Evolutionary conservation across 768 basidiomycete species (phyloP).

Genomic region (Amanita jacksonii): DNA sequence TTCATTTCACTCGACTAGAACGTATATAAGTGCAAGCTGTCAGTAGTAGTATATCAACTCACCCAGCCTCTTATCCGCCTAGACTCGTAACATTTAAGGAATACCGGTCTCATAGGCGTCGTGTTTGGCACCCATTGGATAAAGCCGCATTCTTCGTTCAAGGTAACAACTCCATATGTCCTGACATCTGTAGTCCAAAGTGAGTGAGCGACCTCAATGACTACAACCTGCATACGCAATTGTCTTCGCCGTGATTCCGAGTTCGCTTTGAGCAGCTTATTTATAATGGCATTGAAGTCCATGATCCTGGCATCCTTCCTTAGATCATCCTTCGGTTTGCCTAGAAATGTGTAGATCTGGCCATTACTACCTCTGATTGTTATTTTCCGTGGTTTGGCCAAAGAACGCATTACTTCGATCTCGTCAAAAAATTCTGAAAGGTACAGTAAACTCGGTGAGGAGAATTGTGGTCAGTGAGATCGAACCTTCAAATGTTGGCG

Average conservation of each 20-base stretch:
- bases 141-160: conserved; percentile 95
- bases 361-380: conserved; percentile 79
- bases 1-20: conserved; percentile 37
- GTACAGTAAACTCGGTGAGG: background rate
- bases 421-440: conserved; percentile 60
- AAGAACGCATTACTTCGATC: conserved; percentile 83
- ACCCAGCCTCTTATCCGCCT: conserved; percentile 33
- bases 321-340: conserved; percentile 95
- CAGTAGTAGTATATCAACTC: conserved; percentile 8
- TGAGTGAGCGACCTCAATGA: background rate
- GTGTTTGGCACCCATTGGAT: conserved; percentile 99
- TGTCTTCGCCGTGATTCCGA: conserved; percentile 88
- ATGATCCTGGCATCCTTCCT: conserved; percentile 95
- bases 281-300: conserved; percentile 98
- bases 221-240: conserved; percentile 51
- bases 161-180: conserved; percentile 95
- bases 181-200: conserved; percentile 60
- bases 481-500: conserved; percentile 71
- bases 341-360: conserved; percentile 80
- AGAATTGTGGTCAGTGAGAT: background rate
- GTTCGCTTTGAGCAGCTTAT: conserved; percentile 88
- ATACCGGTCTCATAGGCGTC: conserved; percentile 66
- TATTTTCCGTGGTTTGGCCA: conserved; percentile 88
- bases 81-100: conserved; percentile 57
- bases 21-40: conserved; percentile 1